These are phyloP conservation scores for Drechslera avenae DNA, from an alignment of 2,329 filamentous ascomycete species.

Conservation along the genomic window DNA sequence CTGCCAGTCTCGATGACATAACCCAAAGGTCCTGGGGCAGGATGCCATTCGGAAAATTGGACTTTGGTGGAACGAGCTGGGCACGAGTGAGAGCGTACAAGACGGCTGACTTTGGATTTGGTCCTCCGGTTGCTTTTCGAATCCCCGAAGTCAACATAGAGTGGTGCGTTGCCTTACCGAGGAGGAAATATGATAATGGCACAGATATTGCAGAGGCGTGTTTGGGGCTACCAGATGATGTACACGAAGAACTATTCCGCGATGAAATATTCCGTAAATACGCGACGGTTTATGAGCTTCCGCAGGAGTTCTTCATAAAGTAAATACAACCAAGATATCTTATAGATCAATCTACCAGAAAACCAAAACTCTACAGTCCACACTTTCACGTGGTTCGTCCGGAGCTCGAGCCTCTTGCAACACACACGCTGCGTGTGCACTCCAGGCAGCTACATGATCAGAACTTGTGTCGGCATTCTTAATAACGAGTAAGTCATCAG, in stretches of 20 bases:
- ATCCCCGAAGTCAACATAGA: constrained; percentile 2
- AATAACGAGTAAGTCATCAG: constrained; percentile 1
- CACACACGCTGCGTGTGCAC: constrained; percentile 1
- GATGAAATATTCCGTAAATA: neutral
- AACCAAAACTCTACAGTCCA: constrained; percentile 3
- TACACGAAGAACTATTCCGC: constrained; percentile 2
- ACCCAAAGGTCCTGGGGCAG: constrained; percentile 4
- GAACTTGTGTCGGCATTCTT: constrained; percentile 3
- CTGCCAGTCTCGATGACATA: constrained; percentile 2
- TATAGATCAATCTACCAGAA: constrained; percentile 2
- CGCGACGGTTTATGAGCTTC: constrained; percentile 3
- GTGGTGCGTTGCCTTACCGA: constrained; percentile 3
- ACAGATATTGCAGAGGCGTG: constrained; percentile 1
- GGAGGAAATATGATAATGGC: constrained; percentile 4
- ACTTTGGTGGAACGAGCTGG: constrained; percentile 5
- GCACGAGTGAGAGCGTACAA: constrained; percentile 4
- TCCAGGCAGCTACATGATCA: constrained; percentile 4
- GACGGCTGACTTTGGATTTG: constrained; percentile 4
- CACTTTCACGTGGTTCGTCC: constrained; percentile 4
- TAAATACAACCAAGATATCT: neutral
- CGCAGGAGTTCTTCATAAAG: neutral
- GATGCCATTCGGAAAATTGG: constrained; percentile 2
- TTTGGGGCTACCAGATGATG: constrained; percentile 4
- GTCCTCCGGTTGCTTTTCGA: constrained; percentile 2
- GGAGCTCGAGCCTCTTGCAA: constrained; percentile 1